Evolutionary conservation across 2,329 filamentous ascomycete species (phyloP), one percentile per base, ranked within the genome.

Genomic region (Tolypocladium pustulatum): DNA sequence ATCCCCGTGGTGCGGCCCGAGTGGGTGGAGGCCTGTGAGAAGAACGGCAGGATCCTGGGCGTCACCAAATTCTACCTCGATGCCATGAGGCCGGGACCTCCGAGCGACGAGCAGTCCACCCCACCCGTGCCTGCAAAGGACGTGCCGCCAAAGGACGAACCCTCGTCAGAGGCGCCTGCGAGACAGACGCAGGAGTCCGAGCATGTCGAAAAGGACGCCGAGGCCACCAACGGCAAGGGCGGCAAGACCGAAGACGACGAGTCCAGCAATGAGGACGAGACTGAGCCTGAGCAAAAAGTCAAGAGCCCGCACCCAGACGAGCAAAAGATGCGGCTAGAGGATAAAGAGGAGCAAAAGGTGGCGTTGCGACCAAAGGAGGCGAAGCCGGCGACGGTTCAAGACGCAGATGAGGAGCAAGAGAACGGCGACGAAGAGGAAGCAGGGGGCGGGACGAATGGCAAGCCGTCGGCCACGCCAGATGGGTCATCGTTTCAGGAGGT

Each of bases 51-150:
- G 60, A 96, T 99, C 62, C 87, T 97, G 3, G 91, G 93, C 55
- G 94, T 97, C 36, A 87, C 94, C 66, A 92, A 92, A 65, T 99
- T 97, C 75, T 99, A 99, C 73, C 81, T 99, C 37, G 92, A 97
- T 69, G 94, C 93, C 30, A 74, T 82, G 65, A 73, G 79, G 46
- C 77, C 78, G 6, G 76, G 75, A 0, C 77, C 77, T 10, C 68
- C 68, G 10, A 67, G 64, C 61, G 72, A 76, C 56, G 71, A 75
- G 57, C 65, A 70, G 20, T 52, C 66, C 3, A 63, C 70, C 9
- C 66, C 69, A 7, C 65, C 69, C 3, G 41, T 22, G 41, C 41
- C 41, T 12, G 12, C 41, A 10, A 46, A 46, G 25, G 43, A 27
- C 37, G 64, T 70, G 61, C 65, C 73, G 58, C 53, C 59, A 27